phyloP scores from a whole-genome alignment of 2,329 filamentous ascomycete species.

The Dendryphion nanum region DNA sequence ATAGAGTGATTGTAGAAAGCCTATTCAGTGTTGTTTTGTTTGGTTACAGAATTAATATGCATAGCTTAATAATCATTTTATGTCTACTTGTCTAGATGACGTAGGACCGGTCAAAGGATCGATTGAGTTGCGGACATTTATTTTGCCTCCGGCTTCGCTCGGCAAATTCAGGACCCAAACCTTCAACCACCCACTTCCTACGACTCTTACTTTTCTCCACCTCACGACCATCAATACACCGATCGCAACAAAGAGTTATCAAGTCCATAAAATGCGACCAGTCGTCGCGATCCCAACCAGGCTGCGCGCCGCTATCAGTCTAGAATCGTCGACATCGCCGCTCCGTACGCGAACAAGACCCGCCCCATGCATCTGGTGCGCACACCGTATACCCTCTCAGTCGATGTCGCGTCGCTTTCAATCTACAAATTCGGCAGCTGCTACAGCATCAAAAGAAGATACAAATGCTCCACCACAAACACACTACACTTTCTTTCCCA shows the following conservation, averaged over 20 bases:
- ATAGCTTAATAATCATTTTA: too few relatives aligned
- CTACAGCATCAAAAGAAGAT: slow-evolving; percentile 3
- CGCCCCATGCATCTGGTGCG: slow-evolving; percentile 25
- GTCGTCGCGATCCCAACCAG: slow-evolving; percentile 5
- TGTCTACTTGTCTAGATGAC: slow-evolving; percentile 1
- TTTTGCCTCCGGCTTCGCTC: background rate
- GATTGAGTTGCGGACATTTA: background rate
- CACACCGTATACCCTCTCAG: slow-evolving; percentile 12
- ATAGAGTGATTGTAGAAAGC: too few relatives aligned
- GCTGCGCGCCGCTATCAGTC: slow-evolving; percentile 22
- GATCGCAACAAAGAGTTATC: too few relatives aligned
- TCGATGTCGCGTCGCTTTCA: slow-evolving; percentile 18
- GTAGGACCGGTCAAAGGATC: background rate
- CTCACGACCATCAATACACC: background rate
- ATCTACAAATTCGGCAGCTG: slow-evolving; percentile 13
- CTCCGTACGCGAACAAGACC: slow-evolving; percentile 15
- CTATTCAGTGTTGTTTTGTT: too few relatives aligned
- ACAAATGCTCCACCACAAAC: slow-evolving; percentile 45
- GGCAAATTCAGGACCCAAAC: background rate
- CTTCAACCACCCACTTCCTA: background rate
- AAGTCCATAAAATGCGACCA: too few relatives aligned
- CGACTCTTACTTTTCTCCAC: background rate
- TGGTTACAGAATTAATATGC: too few relatives aligned
- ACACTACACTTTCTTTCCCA: slow-evolving; percentile 86
- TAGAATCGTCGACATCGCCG: slow-evolving; percentile 12